Base-by-base conservation (phyloP, 805 yeast genomes). In the Metschnikowia sp. region DNA sequence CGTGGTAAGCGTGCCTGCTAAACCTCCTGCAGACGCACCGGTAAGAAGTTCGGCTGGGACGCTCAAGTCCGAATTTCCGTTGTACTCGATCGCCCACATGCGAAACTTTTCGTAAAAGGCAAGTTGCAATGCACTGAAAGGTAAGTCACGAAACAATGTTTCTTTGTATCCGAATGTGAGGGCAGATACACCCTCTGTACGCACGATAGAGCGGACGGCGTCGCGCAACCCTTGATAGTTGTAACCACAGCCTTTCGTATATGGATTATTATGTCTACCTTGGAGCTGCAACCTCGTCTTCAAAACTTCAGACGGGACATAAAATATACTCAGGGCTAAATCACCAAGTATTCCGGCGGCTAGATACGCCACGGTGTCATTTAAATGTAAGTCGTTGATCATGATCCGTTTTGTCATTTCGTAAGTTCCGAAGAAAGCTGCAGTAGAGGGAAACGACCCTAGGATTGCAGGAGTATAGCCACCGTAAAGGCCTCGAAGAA, bases 11-110 rank as follows among this genome's bases (percentile, higher is more conserved):
- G 81, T 76, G 1, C 97, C 97, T 0, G 97, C 96, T 28, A 90
- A 68, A 0, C 96, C 96, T 55, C 97, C 97, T 2, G 99, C 98
- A 0, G 88, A 83, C 0, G 97, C 98, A 46, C 99, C 99, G 0
- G 97, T 90, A 11, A 78, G 51, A 28, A 94, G 70, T 65, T 94
- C 99, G 36, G 77, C 65, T 5, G 73, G 45, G 8, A 85, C 65
- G 1, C 85, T 77, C 44, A 87, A 65, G 39, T 79, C 82, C 15
- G 69, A 64, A 10, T 52, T 44, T 10, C 50, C 50, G 45, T 72
- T 59, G 48, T 65, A 72, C 19, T 53, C 45, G 8, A 72, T 82
- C 1, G 92, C 89, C 57, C 70, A 66, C 52, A 78, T 75, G 58
- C 96, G 75, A 56, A 86, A 84, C 61, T 81, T 79, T 66, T 94